Evolutionary conservation across 495 filamentous ascomycete species (phyloP).

Genomic region (Glarea lozoyensis): DNA sequence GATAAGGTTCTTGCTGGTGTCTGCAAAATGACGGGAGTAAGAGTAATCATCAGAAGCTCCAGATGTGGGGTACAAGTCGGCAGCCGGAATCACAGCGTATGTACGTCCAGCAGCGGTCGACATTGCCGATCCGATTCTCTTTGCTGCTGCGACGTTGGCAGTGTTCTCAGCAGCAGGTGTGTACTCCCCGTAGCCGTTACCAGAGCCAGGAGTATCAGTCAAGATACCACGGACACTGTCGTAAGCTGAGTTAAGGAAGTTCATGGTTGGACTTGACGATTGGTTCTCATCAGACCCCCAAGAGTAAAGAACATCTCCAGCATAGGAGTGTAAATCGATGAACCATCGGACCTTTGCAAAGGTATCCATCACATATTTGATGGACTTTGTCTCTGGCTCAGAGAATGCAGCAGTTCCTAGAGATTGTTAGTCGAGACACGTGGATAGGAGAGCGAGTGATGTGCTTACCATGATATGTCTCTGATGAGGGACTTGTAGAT

Average conservation of each 20-base stretch:
- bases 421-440: not conserved
- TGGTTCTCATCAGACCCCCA: conserved; percentile 34
- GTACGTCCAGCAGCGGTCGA: conserved; percentile 17
- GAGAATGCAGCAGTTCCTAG: conserved; percentile 23
- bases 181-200: conserved; percentile 27
- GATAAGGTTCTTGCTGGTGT: conserved; percentile 24
- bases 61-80: conserved; percentile 27
- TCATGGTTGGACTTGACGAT: conserved; percentile 22
- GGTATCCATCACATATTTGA: conserved; percentile 27
- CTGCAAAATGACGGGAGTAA: conserved; percentile 21
- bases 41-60: conserved; percentile 31
- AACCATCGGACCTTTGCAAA: conserved; percentile 33
- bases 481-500: conserved; percentile 21
- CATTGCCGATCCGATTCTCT: conserved; percentile 23
- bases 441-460: not conserved
- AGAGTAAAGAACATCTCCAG: conserved; percentile 28
- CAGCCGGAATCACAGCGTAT: conserved; percentile 25
- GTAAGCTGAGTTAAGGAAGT: conserved; percentile 28
- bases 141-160: conserved; percentile 17
- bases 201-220: conserved; percentile 11
- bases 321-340: conserved; percentile 33
- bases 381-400: conserved; percentile 29
- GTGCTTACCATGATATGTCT: conserved; percentile 21
- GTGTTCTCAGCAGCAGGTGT: conserved; percentile 20
- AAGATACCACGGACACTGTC: conserved; percentile 29